Percentiles rank a stretch among this genome's conserved stretches.
These are phyloP conservation scores for Tagetes patula DNA, from an alignment of 129 eudicot species.

Conservation along the genomic window DNA sequence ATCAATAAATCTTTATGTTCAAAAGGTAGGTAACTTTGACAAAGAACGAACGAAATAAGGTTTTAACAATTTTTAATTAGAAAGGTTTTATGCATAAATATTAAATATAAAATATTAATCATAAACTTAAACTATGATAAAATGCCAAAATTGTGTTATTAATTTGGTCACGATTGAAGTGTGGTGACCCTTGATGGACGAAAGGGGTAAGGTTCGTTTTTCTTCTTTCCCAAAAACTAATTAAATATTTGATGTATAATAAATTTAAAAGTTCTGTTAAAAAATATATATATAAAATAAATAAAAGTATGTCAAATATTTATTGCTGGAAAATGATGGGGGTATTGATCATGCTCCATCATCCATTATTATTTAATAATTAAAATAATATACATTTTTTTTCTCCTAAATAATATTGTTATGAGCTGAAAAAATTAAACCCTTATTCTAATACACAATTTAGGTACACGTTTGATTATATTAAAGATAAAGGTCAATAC, in stretches of 20 bases:
- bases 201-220: constrained; percentile 27
- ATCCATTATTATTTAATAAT: background rate
- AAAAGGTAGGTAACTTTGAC: too few species aligned
- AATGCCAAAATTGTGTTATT: constrained; percentile 1
- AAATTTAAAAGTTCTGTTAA: too few species aligned
- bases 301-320: background rate
- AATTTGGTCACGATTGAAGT: background rate
- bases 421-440: background rate
- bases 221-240: background rate
- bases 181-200: constrained; percentile 29
- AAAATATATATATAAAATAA: background rate
- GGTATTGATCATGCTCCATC: background rate
- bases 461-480: background rate
- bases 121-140: background rate
- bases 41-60: too few species aligned
- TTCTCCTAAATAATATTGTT: background rate
- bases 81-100: background rate
- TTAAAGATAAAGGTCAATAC: background rate
- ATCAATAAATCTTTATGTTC: too few species aligned
- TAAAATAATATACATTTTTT: background rate
- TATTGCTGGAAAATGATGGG: constrained; percentile 17
- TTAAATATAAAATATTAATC: background rate
- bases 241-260: background rate
- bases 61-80: background rate
- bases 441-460: background rate